Conservation (phyloP, 495 filamentous ascomycete species). For the Talaromyces thailandensis region DNA sequence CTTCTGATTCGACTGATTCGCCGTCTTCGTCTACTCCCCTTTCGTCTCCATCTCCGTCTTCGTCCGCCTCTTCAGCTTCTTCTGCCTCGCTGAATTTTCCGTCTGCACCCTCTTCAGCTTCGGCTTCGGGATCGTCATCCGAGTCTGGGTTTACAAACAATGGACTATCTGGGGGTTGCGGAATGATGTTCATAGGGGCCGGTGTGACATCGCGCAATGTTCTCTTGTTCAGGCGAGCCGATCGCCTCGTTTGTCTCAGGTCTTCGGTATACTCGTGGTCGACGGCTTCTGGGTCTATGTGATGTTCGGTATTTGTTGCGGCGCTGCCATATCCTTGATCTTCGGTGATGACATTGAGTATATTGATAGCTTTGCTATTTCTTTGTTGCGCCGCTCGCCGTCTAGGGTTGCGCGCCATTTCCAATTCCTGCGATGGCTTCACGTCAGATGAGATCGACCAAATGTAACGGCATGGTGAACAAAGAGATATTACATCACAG, state of each 20-base stretch:
- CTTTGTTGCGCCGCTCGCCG: not conserved
- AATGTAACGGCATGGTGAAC: not conserved
- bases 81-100: not conserved
- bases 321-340: not conserved
- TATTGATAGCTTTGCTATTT: not conserved
- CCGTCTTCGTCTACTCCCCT: constrained; percentile 8
- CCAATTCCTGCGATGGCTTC: not conserved
- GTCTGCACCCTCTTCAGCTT: constrained; percentile 5
- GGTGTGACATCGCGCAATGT: not conserved
- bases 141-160: not conserved
- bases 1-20: not conserved
- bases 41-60: not conserved
- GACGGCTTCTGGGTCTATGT: not conserved
- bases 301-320: not conserved
- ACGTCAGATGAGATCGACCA: not conserved
- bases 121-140: not conserved
- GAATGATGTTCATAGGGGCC: not conserved
- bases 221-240: not conserved
- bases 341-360: not conserved
- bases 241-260: not conserved
- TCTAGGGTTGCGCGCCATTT: constrained; percentile 2
- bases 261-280: not conserved
- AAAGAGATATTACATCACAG: not conserved
- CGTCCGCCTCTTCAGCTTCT: not conserved
- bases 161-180: not conserved